These are phyloP conservation scores for Penicillium lagena DNA, from an alignment of 495 filamentous ascomycete species.

Conservation along the genomic window DNA sequence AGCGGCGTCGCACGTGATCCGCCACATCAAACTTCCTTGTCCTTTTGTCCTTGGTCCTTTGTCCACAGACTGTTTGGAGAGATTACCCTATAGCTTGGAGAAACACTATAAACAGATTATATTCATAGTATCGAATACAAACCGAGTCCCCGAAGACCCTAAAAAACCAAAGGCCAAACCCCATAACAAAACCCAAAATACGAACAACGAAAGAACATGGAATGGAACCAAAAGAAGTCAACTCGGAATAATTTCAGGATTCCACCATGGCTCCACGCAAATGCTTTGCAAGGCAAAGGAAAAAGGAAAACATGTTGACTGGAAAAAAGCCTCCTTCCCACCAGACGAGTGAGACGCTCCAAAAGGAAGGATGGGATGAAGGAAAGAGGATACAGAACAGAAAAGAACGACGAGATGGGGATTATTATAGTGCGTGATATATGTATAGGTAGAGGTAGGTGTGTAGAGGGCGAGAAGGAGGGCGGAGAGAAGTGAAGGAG, in stretches of 20 bases:
- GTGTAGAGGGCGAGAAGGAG: too few relatives aligned
- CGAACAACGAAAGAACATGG: neutral
- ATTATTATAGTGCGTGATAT: neutral
- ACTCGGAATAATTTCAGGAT: slow-evolving; percentile 1
- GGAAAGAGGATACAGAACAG: slow-evolving; percentile 4
- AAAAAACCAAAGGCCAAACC: neutral
- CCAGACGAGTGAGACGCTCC: too few relatives aligned
- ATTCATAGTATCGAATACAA: too few relatives aligned
- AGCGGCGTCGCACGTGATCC: neutral
- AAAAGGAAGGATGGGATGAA: neutral
- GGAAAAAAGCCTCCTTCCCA: too few relatives aligned
- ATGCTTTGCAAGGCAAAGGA: slow-evolving; percentile 15
- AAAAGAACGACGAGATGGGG: slow-evolving; percentile 6
- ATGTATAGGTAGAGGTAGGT: too few relatives aligned
- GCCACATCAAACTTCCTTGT: too few relatives aligned
- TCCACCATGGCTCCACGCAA: slow-evolving; percentile 17
- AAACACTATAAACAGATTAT: too few relatives aligned
- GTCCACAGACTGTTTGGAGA: too few relatives aligned
- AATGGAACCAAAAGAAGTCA: slow-evolving; percentile 1
- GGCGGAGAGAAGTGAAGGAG: too few relatives aligned
- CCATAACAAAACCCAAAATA: neutral
- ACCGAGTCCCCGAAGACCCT: too few relatives aligned
- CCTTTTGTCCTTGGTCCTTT: too few relatives aligned
- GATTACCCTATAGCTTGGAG: too few relatives aligned
- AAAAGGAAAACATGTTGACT: neutral